These are phyloP conservation scores for Bruguiera parviflora DNA, from an alignment of 345 rosid species.

Conservation along the genomic window DNA sequence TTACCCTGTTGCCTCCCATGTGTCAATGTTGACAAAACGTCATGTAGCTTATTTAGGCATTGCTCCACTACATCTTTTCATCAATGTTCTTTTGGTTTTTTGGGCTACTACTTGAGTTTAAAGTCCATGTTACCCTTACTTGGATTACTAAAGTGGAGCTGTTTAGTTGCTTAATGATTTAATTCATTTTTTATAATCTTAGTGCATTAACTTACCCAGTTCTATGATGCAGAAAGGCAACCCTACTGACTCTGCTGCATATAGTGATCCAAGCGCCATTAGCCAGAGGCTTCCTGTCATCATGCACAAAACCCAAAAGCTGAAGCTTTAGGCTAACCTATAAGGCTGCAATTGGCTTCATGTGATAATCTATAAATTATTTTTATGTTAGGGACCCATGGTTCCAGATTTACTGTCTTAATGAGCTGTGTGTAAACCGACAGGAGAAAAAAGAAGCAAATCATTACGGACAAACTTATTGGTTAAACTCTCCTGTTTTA, in stretches of 20 bases:
- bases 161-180: not conserved
- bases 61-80: too few relatives aligned
- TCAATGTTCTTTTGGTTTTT: too few relatives aligned
- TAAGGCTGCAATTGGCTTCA: slow-evolving; percentile 25
- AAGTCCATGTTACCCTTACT: not conserved
- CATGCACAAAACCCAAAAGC: slow-evolving; percentile 68
- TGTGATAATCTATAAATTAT: slow-evolving; percentile 11
- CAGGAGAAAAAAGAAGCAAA: not conserved
- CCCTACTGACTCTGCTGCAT: slow-evolving; percentile 71
- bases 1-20: too few relatives aligned
- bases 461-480: not conserved
- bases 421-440: not conserved
- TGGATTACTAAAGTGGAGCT: not conserved
- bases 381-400: not conserved
- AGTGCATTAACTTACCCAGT: not conserved
- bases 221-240: slow-evolving; percentile 71
- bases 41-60: too few relatives aligned
- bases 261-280: slow-evolving; percentile 78
- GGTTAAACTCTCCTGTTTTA: not conserved
- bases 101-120: too few relatives aligned
- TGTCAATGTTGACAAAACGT: too few relatives aligned
- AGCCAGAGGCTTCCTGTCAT: slow-evolving; percentile 82
- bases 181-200: not conserved
- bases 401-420: slow-evolving; percentile 1
- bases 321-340: slow-evolving; percentile 43